phyloP scores from a whole-genome alignment of 1,139 yeast genomes.

The Chernovozyma aurita region DNA sequence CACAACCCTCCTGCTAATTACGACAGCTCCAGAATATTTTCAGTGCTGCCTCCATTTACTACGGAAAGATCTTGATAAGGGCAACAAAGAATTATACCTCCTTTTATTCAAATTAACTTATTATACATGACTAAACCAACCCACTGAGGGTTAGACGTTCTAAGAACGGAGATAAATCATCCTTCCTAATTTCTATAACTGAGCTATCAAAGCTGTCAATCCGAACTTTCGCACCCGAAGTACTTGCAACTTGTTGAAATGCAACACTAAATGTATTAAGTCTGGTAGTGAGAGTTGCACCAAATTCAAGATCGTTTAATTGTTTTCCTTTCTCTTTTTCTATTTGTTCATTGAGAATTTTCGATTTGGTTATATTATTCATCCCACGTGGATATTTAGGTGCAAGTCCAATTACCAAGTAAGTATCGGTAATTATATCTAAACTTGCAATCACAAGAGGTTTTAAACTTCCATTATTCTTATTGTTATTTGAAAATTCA shows the following conservation, averaged over 20 bases:
- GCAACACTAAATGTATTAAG: constrained; percentile 85
- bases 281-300: constrained; percentile 29
- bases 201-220: constrained; percentile 94
- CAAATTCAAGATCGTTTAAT: constrained; percentile 2
- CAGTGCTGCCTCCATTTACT: too few relatives aligned
- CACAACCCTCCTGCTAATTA: too few relatives aligned
- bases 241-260: constrained; percentile 78
- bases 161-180: constrained; percentile 81
- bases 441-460: constrained; percentile 89
- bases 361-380: constrained; percentile 41
- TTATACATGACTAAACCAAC: constrained; percentile 24
- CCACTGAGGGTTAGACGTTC: constrained; percentile 62
- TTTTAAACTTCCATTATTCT: constrained; percentile 44
- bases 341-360: constrained; percentile 21
- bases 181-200: constrained; percentile 82
- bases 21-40: too few relatives aligned
- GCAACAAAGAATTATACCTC: too few relatives aligned
- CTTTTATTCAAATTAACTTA: too few relatives aligned
- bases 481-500: constrained; percentile 38
- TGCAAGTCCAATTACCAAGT: constrained; percentile 85
- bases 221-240: constrained; percentile 82
- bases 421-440: constrained; percentile 71
- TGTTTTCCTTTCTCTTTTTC: constrained; percentile 33
- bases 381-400: constrained; percentile 73
- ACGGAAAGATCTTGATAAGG: too few relatives aligned